Base-by-base conservation (phyloP, 305 asterid species). In the Solanum hybrid region DNA sequence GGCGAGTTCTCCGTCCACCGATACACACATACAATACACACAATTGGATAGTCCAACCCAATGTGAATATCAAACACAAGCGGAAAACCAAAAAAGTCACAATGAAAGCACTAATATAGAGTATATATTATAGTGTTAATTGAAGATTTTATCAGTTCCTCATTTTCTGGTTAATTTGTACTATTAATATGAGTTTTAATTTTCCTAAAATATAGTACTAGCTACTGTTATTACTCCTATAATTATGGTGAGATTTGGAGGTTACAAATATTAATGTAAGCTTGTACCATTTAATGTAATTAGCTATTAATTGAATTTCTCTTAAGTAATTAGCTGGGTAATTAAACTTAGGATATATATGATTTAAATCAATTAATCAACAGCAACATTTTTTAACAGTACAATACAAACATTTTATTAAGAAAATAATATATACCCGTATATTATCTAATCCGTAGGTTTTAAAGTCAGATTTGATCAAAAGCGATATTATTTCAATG, bases 121-220 rank as follows among this genome's bases (percentile, higher is more conserved):
- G 3, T 34, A 27, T 82, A 46, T 82, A 46, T 36, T 10, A 60
- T 60, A 60, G 71, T 60, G 71, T 20, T 60, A 20, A 37, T 46
- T 46, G 31, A 56, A 31, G 31, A 84, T 56, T 6, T 71, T 56
- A 32, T 31, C 9, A 1, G 16, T n/a, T 85, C 73, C 87, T 31
- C 2, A 32, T 85, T 56, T 85, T 56, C 87, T 51, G 87, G 22
- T 27, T 42, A 20, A 34, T 84, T 60, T 51, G 87, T 29, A 20
- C n/a, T 29, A 84, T 51, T 51, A 31, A 20, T 84, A 16, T 29
- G 40, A 24, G 17, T 10, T 29, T 29, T 14, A 9, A 40, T 29
- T 84, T 84, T 84, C 87, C 87, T 84, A 31, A 84, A 84, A 46
- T 80, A 14, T 80, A 80, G 40, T 84, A 82, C 73, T 32, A 75